Base-by-base conservation (phyloP, 2,329 filamentous ascomycete genomes). In the Nigrospora osmanthi region DNA sequence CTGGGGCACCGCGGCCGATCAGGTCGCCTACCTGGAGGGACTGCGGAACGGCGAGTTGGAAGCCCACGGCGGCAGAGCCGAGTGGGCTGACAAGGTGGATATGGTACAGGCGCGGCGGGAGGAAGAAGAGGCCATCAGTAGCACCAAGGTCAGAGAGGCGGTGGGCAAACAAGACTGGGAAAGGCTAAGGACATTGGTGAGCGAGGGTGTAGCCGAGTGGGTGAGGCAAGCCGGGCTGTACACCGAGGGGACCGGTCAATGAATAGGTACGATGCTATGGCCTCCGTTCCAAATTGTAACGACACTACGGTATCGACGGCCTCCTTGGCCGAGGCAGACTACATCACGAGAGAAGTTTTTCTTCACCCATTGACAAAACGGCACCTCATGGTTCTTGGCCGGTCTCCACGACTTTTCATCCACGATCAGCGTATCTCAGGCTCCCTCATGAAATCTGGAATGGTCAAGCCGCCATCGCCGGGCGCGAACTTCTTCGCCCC, bases 111-210 rank as follows among this genome's bases (percentile, higher is more conserved):
- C 71, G 0, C 50, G 53, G 13, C 64, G 64, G 14, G 68, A 65
- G 2, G 71, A 67, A 6, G 67, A 64, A 7, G 62, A 60, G 3
- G 49, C 58, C 14, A 68, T 80, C 35, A 81, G 77, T 50, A 81
- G 77, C 50, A 89, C 87, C 7, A 73, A 68, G 54, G 83, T 84
- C 38, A 71, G 85, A 42, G 70, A 73, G 31, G 75, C 80, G 6
- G 76, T 76, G 2, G 70, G 67, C 47, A 55, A 53, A 6, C 58
- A 62, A 11, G 70, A 76, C 37, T 73, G 65, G 68, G 65, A 64
- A 4, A 61, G 56, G 43, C 61, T 89, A 42, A 58, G 57, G 15
- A 56, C 57, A 44, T 56, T 87, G 50, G 81, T 87, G 32, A 78
- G 77, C 0, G 59, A 62, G 2, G 70, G 71, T 2, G 76, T 89